These are phyloP conservation scores for Cryptosporidium bovis DNA, from an alignment of 169 alveolate genomes.

Conservation along the genomic window DNA sequence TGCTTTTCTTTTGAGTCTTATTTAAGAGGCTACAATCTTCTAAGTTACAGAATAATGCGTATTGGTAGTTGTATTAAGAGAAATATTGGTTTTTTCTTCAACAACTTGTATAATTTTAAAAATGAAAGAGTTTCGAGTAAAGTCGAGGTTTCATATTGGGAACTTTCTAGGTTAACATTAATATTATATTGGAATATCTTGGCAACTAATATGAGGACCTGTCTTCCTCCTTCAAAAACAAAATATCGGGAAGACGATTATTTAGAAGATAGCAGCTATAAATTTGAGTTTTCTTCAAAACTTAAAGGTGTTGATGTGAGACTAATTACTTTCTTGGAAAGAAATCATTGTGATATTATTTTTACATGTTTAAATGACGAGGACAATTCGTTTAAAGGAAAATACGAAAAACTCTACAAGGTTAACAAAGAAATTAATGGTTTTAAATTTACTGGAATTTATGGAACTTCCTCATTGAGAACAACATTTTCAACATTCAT, in stretches of 20 bases:
- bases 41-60: slow-evolving; percentile 61
- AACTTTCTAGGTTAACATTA: slow-evolving; percentile 43
- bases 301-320: neutral
- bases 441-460: neutral
- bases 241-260: neutral
- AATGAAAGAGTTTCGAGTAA: neutral
- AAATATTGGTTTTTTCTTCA: neutral
- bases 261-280: neutral
- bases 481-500: neutral
- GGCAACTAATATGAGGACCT: slow-evolving; percentile 23
- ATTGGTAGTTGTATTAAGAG: slow-evolving; percentile 31
- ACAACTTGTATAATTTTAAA: neutral
- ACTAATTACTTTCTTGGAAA: neutral
- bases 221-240: slow-evolving; percentile 20
- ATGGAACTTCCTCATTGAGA: slow-evolving; percentile 1
- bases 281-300: slow-evolving; percentile 7
- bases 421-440: slow-evolving; percentile 12
- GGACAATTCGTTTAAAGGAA: neutral
- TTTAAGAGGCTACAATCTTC: slow-evolving; percentile 45
- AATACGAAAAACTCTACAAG: neutral
- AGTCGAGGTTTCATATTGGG: slow-evolving; percentile 40
- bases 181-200: slow-evolving; percentile 52
- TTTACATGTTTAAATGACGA: slow-evolving; percentile 20
- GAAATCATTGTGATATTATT: slow-evolving; percentile 11
- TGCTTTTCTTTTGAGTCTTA: slow-evolving; percentile 49